phyloP scores from a whole-genome alignment of 2,329 filamentous ascomycete species.

The Penicillium hordei region DNA sequence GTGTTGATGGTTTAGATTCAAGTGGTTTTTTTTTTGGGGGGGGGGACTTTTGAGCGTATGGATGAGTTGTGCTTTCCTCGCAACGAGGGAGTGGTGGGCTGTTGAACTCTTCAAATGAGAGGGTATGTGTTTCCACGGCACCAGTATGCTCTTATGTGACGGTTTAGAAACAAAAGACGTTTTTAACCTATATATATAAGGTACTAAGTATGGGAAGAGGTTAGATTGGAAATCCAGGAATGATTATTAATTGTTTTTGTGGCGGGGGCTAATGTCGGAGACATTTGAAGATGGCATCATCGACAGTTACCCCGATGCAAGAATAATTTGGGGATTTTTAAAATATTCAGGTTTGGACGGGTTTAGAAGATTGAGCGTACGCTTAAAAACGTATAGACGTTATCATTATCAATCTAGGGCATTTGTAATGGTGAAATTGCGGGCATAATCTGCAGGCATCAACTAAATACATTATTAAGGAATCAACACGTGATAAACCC shows the following conservation, averaged over 20 bases:
- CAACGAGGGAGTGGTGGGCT: background rate
- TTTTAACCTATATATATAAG: background rate
- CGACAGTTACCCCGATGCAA: background rate
- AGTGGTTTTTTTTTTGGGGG: background rate
- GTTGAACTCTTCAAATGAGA: background rate
- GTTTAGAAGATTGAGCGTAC: no score
- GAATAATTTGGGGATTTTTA: background rate
- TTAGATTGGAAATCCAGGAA: background rate
- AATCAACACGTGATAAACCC: background rate
- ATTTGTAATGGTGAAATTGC: background rate
- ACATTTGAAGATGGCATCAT: background rate
- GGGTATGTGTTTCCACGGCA: background rate
- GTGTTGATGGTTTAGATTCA: background rate
- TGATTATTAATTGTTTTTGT: slow-evolving; percentile 1
- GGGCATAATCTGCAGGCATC: background rate
- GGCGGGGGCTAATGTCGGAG: background rate
- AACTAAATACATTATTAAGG: background rate
- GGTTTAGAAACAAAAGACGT: background rate
- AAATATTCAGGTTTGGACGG: background rate
- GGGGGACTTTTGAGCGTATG: no score
- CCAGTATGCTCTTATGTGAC: background rate
- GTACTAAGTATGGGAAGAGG: background rate
- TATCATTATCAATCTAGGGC: background rate
- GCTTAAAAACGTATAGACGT: background rate
- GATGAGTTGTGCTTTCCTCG: background rate